Conservation (phyloP, 768 basidiomycete species). For the Tubosaeta brunneosetosa region DNA sequence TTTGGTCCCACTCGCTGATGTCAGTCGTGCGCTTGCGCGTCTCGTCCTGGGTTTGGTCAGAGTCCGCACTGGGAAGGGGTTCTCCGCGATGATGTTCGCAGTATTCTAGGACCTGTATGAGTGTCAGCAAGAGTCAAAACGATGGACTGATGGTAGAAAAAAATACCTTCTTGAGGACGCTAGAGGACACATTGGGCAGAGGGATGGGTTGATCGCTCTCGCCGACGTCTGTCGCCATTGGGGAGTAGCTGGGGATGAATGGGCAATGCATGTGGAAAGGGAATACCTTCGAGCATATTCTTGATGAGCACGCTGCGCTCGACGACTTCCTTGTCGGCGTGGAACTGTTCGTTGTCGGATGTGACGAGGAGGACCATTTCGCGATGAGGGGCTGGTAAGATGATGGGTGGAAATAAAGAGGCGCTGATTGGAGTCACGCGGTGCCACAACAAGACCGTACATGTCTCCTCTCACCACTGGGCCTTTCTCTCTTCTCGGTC, state of each 20-base stretch:
- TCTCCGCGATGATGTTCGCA: conserved; percentile 99
- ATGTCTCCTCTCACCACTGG: conserved; percentile 27
- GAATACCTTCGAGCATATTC: conserved; percentile 96
- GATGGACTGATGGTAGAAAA: conserved; percentile 1
- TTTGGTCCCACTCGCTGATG: conserved; percentile 98
- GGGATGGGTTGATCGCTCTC: conserved; percentile 94
- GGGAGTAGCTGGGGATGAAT: not conserved
- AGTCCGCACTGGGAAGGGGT: conserved; percentile 83
- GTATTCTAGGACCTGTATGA: conserved; percentile 88
- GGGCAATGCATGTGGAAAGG: not conserved
- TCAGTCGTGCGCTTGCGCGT: conserved; percentile 97
- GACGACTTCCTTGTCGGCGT: conserved; percentile 89
- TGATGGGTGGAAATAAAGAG: not conserved
- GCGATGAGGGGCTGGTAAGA: conserved; percentile 10
- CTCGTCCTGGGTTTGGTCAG: conserved; percentile 83
- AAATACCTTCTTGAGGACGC: conserved; percentile 85
- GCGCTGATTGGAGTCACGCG: not conserved
- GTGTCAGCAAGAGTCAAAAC: not conserved
- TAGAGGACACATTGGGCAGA: conserved; percentile 88
- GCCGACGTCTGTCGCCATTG: conserved; percentile 66
- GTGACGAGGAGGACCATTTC: conserved; percentile 84
- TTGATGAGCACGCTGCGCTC: conserved; percentile 96
- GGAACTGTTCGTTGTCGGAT: conserved; percentile 94
- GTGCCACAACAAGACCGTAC: not conserved
- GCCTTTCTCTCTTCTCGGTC: conserved; percentile 49